Conservation (phyloP, 345 rosid genomes). For the Brassica carinata region DNA sequence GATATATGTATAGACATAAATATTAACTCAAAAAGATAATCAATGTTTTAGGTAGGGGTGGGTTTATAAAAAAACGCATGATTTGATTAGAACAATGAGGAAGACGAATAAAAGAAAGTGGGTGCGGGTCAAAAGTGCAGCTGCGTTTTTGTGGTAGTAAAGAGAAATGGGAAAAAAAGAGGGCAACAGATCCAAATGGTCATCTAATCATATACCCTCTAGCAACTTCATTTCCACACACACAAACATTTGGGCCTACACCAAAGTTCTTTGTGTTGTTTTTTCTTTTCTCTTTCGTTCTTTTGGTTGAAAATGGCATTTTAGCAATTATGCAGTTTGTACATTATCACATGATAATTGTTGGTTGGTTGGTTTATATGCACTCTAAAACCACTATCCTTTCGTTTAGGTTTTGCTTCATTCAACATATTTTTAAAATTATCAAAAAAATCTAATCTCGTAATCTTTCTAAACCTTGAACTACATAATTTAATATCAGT, state of each 20-base stretch:
- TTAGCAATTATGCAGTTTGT: slow-evolving; percentile 5
- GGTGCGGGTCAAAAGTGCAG: slow-evolving; percentile 35
- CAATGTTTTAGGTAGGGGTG: background rate
- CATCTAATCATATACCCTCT: slow-evolving; percentile 39
- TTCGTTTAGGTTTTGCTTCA: no score
- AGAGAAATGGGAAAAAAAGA: slow-evolving; percentile 29
- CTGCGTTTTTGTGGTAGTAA: slow-evolving; percentile 34
- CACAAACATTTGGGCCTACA: slow-evolving; percentile 29
- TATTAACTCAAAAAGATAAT: slow-evolving; percentile 14
- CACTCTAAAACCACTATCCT: no score
- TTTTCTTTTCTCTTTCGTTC: background rate
- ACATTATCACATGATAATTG: no score
- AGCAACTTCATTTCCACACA: slow-evolving; percentile 32
- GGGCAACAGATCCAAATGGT: slow-evolving; percentile 39
- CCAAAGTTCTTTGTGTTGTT: slow-evolving; percentile 1
- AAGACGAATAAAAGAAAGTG: slow-evolving; percentile 21
- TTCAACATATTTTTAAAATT: no score
- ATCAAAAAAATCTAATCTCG: no score
- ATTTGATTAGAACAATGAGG: background rate
- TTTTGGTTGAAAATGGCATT: slow-evolving; percentile 2
- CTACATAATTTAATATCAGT: no score
- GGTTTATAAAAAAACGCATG: background rate
- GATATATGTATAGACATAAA: slow-evolving; percentile 17
- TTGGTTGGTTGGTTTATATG: no score
- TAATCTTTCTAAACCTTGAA: no score